Evolutionary conservation across 2,329 filamentous ascomycete genomes (phyloP), one percentile per base, ranked within the genome.

Genomic region (Ceratocystis papillata): DNA sequence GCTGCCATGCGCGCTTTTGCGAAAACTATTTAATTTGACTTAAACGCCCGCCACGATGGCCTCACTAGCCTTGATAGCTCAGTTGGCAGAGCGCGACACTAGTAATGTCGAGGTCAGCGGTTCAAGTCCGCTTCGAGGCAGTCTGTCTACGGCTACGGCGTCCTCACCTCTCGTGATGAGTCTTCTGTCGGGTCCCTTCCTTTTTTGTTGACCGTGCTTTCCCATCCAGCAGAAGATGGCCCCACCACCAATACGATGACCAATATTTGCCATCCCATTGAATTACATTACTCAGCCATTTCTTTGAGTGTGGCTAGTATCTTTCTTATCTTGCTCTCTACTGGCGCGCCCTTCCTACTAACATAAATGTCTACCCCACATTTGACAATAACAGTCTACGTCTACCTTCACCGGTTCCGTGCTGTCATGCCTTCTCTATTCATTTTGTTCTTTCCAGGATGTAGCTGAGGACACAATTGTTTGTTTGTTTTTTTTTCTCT

Each of bases 81-180:
- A 65, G 64, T 50, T 65, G 55, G 64, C 64, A 62, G 64, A 65
- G 55, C 64, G 64, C 64, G 64, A 65, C 63, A 65, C 63, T 65
- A 65, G 63, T 65, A 65, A 65, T 65, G 63, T 65, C 63, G 63
- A 65, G 63, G 63, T 65, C 63, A 65, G 63, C 63, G 63, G 63
- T 65, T 65, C 63, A 65, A 65, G 44, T 65, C 64, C 44, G 64
- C 64, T 65, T 65, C 50, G 60, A 62, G 64, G 55, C 55, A 65
- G 8, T 57, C 22, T 1, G 5, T 33, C 12, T 1, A 41, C 37
- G 10, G 12, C 37, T 33, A 33, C 30, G 30, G 37, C 10, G 37
- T 41, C 37, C 0, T 17, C 22, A 33, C 53, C 1, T 30, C 3
- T 5, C 1, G 53, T 57, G 22, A 37, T 33, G 28, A 17, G 3